phyloP scores from a whole-genome alignment of 768 basidiomycete species.

The Phaffia tasmanica region DNA sequence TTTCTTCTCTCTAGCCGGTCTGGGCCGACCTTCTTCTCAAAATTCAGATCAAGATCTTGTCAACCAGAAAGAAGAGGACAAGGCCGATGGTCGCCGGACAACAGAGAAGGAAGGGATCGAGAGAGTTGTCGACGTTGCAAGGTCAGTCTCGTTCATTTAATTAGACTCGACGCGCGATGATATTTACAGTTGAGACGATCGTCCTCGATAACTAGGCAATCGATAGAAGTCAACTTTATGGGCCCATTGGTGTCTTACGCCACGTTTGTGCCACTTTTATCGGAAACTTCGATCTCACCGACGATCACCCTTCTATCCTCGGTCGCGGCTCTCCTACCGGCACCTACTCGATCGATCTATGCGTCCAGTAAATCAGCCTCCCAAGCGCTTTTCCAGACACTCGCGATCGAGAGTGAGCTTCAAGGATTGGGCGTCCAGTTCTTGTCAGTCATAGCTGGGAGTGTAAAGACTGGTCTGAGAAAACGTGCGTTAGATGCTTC shows the following conservation, averaged over 20 bases:
- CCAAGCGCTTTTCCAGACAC: constrained; percentile 61
- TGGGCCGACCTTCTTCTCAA: not conserved
- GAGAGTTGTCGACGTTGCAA: constrained; percentile 49
- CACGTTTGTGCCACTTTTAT: constrained; percentile 53
- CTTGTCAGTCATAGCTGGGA: constrained; percentile 53
- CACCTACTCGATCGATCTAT: constrained; percentile 77
- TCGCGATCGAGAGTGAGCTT: constrained; percentile 59
- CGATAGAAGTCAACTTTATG: constrained; percentile 19
- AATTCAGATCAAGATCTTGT: not conserved
- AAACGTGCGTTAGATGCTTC: constrained; percentile 42
- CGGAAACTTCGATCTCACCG: constrained; percentile 53
- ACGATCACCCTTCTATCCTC: constrained; percentile 70
- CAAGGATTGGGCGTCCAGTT: constrained; percentile 49
- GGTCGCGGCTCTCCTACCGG: constrained; percentile 64
- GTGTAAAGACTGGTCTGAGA: constrained; percentile 56
- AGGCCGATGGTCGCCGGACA: constrained; percentile 26
- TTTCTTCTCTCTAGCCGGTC: constrained; percentile 57
- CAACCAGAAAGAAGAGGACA: not conserved
- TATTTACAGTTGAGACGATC: not conserved
- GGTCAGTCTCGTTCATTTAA: constrained; percentile 41
- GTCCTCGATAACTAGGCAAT: not conserved
- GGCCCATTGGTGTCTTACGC: constrained; percentile 19
- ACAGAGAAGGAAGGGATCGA: constrained; percentile 51
- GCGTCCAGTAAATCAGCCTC: constrained; percentile 72
- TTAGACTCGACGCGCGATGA: not conserved